These are phyloP conservation scores for Exobasidium rhododendri DNA, from an alignment of 1,284 basidiomycete species.

Conservation along the genomic window DNA sequence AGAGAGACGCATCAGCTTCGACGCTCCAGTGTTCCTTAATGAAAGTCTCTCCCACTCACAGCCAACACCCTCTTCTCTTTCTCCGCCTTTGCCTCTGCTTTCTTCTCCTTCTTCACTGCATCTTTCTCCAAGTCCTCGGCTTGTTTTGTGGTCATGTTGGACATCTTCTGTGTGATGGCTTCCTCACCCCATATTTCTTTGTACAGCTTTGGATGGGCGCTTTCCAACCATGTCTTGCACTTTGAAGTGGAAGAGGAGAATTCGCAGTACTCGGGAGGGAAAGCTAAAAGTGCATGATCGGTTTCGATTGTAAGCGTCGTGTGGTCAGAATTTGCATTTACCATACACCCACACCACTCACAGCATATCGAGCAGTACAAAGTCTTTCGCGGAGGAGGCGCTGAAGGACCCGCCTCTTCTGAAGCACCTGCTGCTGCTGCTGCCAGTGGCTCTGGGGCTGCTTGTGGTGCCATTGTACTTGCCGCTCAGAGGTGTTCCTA, in stretches of 20 bases:
- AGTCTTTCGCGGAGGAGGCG: not conserved
- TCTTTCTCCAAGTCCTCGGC: conserved; percentile 49
- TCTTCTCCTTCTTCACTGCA: conserved; percentile 50
- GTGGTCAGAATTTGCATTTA: not conserved
- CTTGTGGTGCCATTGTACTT: conserved; percentile 6
- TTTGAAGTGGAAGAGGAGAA: conserved; percentile 45
- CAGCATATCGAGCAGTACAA: conserved; percentile 6
- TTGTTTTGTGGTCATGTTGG: conserved; percentile 47
- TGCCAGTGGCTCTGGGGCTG: conserved; percentile 3
- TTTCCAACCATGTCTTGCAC: conserved; percentile 44
- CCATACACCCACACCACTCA: not conserved
- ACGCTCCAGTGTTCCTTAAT: not conserved
- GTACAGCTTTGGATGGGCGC: conserved; percentile 36
- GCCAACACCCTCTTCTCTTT: conserved; percentile 29
- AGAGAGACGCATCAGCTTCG: not conserved
- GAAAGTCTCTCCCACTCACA: not conserved
- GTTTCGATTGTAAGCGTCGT: not conserved
- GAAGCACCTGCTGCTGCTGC: conserved; percentile 2
- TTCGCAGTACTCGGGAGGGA: conserved; percentile 53
- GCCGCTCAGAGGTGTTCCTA: no score
- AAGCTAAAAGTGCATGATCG: conserved; percentile 22
- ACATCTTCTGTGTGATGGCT: conserved; percentile 43
- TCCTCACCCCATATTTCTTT: conserved; percentile 44
- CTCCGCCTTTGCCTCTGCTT: conserved; percentile 52
- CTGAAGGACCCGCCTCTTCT: conserved; percentile 11